Base-by-base conservation (phyloP, 331 rosid species). In the Acacia concinna region DNA sequence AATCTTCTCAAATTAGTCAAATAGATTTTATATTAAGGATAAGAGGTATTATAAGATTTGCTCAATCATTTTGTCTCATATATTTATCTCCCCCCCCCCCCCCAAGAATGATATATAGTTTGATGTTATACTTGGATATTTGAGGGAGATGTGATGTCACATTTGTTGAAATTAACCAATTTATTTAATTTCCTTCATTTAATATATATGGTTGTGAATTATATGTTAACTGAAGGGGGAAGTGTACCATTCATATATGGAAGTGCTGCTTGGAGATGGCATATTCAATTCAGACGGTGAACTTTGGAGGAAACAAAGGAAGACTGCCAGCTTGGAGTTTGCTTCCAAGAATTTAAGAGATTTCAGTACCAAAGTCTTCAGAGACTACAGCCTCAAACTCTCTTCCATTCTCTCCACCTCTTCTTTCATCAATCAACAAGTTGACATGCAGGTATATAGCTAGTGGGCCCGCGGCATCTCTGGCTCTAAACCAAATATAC, bases 271-370 rank as follows among this genome's bases (percentile, higher is more conserved):
- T 3, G 99, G 98, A 83, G 94, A 91, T 78, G 99, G 99, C 57
- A 95, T 93, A 65, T 93, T 95, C 73, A 95, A 95, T 70, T 91
- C 80, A 59, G 99, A 95, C 52, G 99, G 99, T 2, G 97, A 91
- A 76, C 80, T 68, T 47, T 95, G 98, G 99, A 93, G 86, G 88
- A 93, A 84, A 72, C 99, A 93, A 68, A 91, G 99, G 74, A 95
- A 93, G 81, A 95, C 98, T 10, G 96, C 96, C 10, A 91, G 98
- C 87, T 87, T 93, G 46, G 99, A 95, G 69, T 95, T 95, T 82
- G 98, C 99, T n/a, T 93, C 99, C 2, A 93, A 91, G 85, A 91
- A 95, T 83, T 79, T 95, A 69, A 90, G 97, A 81, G 97, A 95
- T 74, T 95, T 95, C 62, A 91, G 97, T 81, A 83, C 94, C 18